A percentile compares a stretch with the other conserved stretches of the same genome.
Conservation (phyloP, 2,329 filamentous ascomycete genomes). For the Hortaea sp. region DNA sequence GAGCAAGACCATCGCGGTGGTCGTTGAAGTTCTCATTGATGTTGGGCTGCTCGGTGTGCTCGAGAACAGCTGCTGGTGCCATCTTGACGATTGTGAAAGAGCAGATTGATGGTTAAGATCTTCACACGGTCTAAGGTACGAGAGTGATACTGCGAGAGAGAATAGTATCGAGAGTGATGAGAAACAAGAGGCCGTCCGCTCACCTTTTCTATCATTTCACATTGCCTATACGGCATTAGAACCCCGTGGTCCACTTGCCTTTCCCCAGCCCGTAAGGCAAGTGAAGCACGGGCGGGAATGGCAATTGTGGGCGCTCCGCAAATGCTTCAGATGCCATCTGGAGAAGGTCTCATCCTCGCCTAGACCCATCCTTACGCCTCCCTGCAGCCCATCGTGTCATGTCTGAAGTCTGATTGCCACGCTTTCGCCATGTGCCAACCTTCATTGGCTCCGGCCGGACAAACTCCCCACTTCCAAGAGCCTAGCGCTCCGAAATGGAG, state of each 20-base stretch:
- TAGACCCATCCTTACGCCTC: neutral
- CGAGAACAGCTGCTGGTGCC: conserved; percentile 32
- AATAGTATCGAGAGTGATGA: neutral
- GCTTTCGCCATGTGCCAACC: neutral
- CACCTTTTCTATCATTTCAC: neutral
- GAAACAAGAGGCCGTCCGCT: neutral
- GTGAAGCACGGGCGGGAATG: neutral
- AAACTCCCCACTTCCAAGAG: neutral
- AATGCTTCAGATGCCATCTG: neutral
- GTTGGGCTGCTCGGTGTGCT: conserved; percentile 29
- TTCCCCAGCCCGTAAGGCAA: neutral
- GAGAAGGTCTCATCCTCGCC: neutral
- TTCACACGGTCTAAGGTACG: too few species aligned
- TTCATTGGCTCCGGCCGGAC: conserved; percentile 2
- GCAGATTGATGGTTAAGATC: neutral
- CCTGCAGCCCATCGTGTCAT: neutral
- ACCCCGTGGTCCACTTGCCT: neutral
- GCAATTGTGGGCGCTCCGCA: neutral
- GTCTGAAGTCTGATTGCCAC: conserved; percentile 1
- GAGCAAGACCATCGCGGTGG: conserved; percentile 45
- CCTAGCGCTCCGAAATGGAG: neutral
- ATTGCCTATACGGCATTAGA: neutral
- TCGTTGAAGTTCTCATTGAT: conserved; percentile 35
- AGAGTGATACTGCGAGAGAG: neutral
- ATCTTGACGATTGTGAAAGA: conserved; percentile 21